Base-by-base conservation (phyloP, 139 green algal species). In the Pleodorina starrii region DNA sequence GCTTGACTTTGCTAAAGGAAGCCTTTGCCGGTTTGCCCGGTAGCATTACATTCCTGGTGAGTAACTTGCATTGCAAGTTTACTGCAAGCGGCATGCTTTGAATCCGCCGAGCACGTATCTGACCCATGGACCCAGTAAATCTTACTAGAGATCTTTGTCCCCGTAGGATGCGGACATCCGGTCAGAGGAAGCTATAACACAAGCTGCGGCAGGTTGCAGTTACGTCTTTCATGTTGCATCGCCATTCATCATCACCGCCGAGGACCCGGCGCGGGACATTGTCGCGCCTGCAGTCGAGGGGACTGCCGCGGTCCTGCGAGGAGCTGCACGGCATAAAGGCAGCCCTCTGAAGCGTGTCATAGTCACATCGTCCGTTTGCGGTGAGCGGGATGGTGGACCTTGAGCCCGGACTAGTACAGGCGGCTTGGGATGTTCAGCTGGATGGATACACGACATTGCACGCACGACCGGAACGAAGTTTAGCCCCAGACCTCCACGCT, bases 141-240 rank as follows among this genome's bases (percentile, higher is more conserved):
- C 60, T 35, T 12, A 72, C 23, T 12, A 72, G 51, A 17, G 23
- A 36, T 38, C 32, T 6, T n/a, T n/a, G 5, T 19, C 42, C 1
- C 0, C 42, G 7, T 54, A 86, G 81, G n/a, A 77, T 36, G 60
- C 60, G 42, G 81, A 87, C 32, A 78, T 87, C 25, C 60, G 81
- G 12, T 87, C 81, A 19, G 81, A 87, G n/a, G 81, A 87, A 0
- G 60, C 29, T 3, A 48, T 87, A 23, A 60, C 81, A 32, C 1
- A n/a, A 12, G 93, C 92, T 1, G 50, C 94, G 2, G 48, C 68
- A 1, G 94, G 91, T 25, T 78, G 46, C 6, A 11, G 86, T 35
- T 97, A 94, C 75, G 87, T 98, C 0, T 98, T 98, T 92, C 96
- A 98, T 86, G 91, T 94, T 2, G 96, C 96, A 1, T 95, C 93